These are phyloP conservation scores for Wickerhamiella qilinensis DNA, from an alignment of 805 yeast genomes.

Conservation along the genomic window DNA sequence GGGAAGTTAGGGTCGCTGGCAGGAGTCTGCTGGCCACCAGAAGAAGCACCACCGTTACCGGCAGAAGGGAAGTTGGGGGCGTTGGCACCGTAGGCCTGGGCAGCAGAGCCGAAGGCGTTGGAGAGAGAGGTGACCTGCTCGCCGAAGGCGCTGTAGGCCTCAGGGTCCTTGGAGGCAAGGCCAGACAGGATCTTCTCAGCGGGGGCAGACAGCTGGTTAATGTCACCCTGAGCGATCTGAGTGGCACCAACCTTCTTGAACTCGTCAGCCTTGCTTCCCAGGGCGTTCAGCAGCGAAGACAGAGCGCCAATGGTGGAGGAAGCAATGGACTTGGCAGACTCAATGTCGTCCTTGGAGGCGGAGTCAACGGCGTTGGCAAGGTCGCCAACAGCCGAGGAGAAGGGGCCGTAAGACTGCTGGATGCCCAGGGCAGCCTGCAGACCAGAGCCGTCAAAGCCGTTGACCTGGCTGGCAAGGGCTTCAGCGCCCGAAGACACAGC, in stretches of 20 bases:
- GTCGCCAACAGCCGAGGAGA: slow-evolving; percentile 7
- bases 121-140: slow-evolving; percentile 2
- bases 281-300: slow-evolving; percentile 9
- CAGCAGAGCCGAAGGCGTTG: slow-evolving; percentile 4
- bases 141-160: slow-evolving; percentile 1
- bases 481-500: slow-evolving; percentile 9
- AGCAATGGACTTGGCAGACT: slow-evolving; percentile 5
- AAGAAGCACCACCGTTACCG: background rate
- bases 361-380: slow-evolving; percentile 5
- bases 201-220: slow-evolving; percentile 7
- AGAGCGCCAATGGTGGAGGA: slow-evolving; percentile 7
- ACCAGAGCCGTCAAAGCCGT: slow-evolving; percentile 11
- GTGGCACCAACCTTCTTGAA: slow-evolving; percentile 12
- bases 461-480: slow-evolving; percentile 6
- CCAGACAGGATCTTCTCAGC: slow-evolving; percentile 4
- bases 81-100: slow-evolving; percentile 5
- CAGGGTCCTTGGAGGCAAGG: slow-evolving; percentile 4
- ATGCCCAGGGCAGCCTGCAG: slow-evolving; percentile 15
- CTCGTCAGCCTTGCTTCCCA: slow-evolving; percentile 13
- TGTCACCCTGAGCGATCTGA: slow-evolving; percentile 11
- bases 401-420: slow-evolving; percentile 10
- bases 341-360: slow-evolving; percentile 6
- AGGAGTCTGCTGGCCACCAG: background rate
- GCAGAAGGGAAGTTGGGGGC: slow-evolving; percentile 4
- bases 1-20: slow-evolving; percentile 2